Conservation (phyloP, 2,329 filamentous ascomycete genomes). For the Aspergillus uvarum region DNA sequence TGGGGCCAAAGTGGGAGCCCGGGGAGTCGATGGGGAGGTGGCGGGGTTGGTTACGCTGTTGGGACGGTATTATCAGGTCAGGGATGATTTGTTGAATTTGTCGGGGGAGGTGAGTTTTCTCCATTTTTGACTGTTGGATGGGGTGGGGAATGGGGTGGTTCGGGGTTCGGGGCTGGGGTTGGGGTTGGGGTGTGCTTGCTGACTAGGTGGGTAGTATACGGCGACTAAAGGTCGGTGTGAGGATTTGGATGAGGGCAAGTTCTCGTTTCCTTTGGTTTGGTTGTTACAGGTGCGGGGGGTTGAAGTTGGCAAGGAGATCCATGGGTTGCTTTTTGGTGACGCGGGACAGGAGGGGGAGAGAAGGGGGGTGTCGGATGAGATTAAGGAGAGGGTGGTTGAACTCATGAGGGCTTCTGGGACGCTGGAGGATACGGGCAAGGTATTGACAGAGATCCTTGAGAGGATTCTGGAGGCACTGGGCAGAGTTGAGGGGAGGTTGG, state of each 20-base stretch:
- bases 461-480: not conserved
- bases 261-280: conserved; percentile 33
- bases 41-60: conserved; percentile 17
- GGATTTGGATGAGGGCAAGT: conserved; percentile 47
- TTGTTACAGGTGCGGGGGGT: not conserved
- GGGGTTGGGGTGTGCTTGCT: too few relatives aligned
- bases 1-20: not conserved
- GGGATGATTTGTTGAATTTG: conserved; percentile 32
- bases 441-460: not conserved
- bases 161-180: too few relatives aligned
- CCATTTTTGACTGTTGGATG: too few relatives aligned
- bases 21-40: not conserved
- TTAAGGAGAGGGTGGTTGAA: conserved; percentile 3
- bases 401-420: conserved; percentile 3
- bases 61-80: conserved; percentile 30
- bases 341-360: not conserved
- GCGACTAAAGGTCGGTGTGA: conserved; percentile 44
- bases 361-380: not conserved
- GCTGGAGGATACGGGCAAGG: not conserved
- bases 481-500: not conserved
- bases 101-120: conserved; percentile 16
- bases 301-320: not conserved
- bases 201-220: conserved; percentile 29
- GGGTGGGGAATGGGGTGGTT: too few relatives aligned
- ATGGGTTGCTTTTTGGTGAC: not conserved